phyloP scores from a whole-genome alignment of 441 rosid species.

The Populus hybrid region DNA sequence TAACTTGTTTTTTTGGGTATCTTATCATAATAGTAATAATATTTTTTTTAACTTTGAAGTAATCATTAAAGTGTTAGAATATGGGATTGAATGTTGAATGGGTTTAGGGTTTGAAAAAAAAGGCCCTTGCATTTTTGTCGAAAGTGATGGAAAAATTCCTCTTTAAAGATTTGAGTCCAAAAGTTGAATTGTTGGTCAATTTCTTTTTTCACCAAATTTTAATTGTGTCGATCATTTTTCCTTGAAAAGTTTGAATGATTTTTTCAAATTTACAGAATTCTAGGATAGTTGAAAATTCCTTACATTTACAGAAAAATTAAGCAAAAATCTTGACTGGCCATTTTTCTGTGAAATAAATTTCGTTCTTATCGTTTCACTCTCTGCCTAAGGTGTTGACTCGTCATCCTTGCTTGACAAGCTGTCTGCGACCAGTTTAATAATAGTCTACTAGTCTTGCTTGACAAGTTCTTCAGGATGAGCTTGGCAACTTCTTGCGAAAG shows the following conservation, averaged over 20 bases:
- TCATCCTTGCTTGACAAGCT: slow-evolving; percentile 9
- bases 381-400: neutral
- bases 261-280: too few relatives aligned
- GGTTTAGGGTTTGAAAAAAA: neutral
- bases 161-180: neutral
- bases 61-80: neutral
- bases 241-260: too few relatives aligned
- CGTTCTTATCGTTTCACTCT: too few relatives aligned
- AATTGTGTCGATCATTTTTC: too few relatives aligned
- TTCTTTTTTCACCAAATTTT: neutral
- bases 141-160: neutral
- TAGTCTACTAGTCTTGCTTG: slow-evolving; percentile 17
- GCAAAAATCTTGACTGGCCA: too few relatives aligned
- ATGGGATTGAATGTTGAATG: neutral
- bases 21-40: too few relatives aligned
- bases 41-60: too few relatives aligned
- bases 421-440: too few relatives aligned
- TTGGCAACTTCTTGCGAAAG: neutral
- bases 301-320: neutral
- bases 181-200: neutral
- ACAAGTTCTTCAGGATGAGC: slow-evolving; percentile 9
- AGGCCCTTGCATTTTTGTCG: neutral
- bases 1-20: too few relatives aligned
- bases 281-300: too few relatives aligned
- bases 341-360: too few relatives aligned